Evolutionary conservation across 2,329 filamentous ascomycete genomes (phyloP).

Genomic region (Chrysosporium queenslandicum): DNA sequence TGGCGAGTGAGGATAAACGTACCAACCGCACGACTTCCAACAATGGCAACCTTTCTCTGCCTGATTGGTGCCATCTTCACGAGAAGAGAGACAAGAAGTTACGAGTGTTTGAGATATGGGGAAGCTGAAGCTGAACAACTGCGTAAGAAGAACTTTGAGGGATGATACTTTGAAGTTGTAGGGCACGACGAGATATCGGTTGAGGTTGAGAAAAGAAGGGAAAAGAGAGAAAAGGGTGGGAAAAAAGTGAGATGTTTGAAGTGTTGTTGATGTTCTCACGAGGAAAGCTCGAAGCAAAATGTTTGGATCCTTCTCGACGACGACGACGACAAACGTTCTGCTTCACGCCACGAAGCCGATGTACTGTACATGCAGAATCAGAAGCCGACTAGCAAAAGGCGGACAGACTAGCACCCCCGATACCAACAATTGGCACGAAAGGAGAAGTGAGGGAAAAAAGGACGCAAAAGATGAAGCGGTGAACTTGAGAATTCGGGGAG

Average conservation of each 20-base stretch:
- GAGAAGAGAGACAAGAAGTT: not conserved
- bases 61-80: conserved; percentile 61
- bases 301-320: not conserved
- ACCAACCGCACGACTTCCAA: conserved; percentile 88
- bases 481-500: conserved; percentile 2
- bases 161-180: not conserved
- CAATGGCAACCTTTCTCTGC: conserved; percentile 90
- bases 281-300: conserved; percentile 6
- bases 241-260: not conserved
- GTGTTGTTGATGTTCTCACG: conserved; percentile 5
- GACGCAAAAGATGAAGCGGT: conserved; percentile 6
- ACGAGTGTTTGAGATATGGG: not conserved
- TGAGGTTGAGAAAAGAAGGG: not conserved
- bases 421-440: not conserved
- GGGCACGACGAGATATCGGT: not conserved
- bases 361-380: conserved; percentile 2
- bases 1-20: conserved; percentile 28
- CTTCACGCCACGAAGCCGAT: not conserved
- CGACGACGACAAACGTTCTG: not conserved
- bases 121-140: not conserved
- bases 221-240: not conserved
- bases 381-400: not conserved
- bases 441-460: not conserved
- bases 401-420: not conserved
- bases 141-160: not conserved